These are phyloP conservation scores for Fragaria ananassa DNA, from an alignment of 306 rosid genomes.

Conservation along the genomic window DNA sequence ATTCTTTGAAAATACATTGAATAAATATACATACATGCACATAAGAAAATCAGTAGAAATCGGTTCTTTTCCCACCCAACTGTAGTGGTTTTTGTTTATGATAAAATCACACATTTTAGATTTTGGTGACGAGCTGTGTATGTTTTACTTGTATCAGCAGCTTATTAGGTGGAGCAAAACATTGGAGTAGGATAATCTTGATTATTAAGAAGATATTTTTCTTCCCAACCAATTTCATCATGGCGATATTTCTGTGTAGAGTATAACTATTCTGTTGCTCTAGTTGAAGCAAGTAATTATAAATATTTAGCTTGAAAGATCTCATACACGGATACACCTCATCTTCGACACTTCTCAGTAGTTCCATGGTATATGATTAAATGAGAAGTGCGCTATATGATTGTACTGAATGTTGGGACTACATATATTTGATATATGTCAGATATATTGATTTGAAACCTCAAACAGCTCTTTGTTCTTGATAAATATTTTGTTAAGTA, in stretches of 20 bases:
- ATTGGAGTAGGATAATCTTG: background rate
- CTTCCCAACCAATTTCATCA: background rate
- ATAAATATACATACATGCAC: background rate
- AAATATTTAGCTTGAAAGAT: background rate
- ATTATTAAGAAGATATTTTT: background rate
- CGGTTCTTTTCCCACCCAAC: slow-evolving; percentile 24
- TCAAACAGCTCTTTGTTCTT: too few species aligned
- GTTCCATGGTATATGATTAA: background rate
- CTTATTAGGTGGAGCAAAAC: background rate
- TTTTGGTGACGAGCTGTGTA: background rate
- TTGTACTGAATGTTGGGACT: too few species aligned
- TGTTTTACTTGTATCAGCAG: background rate
- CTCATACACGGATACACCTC: background rate
- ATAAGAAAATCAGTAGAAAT: background rate
- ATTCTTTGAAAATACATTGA: slow-evolving; percentile 19
- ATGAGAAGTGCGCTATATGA: background rate
- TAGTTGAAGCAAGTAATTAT: background rate
- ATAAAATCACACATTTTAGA: background rate
- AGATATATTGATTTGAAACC: too few species aligned
- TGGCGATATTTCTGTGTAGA: background rate
- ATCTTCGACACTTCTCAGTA: background rate
- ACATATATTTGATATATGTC: too few species aligned
- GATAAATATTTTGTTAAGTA: too few species aligned
- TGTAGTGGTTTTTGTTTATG: background rate
- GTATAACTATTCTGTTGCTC: background rate